Evolutionary conservation across 1,284 basidiomycete species (phyloP).

Genomic region (Puccinia coronata): DNA sequence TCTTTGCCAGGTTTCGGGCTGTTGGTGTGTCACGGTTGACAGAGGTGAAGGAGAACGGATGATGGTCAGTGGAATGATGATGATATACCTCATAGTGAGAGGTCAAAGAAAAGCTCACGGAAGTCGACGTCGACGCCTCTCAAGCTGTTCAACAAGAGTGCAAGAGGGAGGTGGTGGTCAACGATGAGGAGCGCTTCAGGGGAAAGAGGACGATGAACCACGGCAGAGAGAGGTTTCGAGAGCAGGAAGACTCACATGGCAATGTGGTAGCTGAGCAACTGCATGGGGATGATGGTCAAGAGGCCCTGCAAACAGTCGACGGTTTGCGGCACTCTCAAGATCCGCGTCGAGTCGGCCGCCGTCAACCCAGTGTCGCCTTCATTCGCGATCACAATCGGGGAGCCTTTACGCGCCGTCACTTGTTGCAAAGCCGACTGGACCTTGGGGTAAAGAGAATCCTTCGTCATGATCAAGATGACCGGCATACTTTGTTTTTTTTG

Average conservation of each 20-base stretch:
- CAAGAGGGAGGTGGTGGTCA: background rate
- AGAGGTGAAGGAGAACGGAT: background rate
- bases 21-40: background rate
- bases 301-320: constrained; percentile 94
- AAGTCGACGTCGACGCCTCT: constrained; percentile 49
- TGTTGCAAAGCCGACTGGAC: constrained; percentile 93
- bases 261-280: constrained; percentile 93
- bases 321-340: constrained; percentile 65
- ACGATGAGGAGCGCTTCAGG: no score
- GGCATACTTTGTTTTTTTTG: constrained; percentile 32
- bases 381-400: constrained; percentile 81
- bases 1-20: constrained; percentile 47
- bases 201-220: no score
- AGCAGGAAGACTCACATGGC: constrained; percentile 65
- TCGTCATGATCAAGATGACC: constrained; percentile 98
- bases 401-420: constrained; percentile 94
- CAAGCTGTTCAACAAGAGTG: background rate
- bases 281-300: constrained; percentile 93
- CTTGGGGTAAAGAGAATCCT: constrained; percentile 97
- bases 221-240: background rate
- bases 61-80: background rate
- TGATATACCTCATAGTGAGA: background rate
- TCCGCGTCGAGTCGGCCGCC: constrained; percentile 71
- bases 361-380: constrained; percentile 81
- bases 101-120: constrained; percentile 33